Percentiles rank a stretch among this genome's conserved stretches.
phyloP scores from a whole-genome alignment of 345 rosid species.

The Mallotus nudiflorus region DNA sequence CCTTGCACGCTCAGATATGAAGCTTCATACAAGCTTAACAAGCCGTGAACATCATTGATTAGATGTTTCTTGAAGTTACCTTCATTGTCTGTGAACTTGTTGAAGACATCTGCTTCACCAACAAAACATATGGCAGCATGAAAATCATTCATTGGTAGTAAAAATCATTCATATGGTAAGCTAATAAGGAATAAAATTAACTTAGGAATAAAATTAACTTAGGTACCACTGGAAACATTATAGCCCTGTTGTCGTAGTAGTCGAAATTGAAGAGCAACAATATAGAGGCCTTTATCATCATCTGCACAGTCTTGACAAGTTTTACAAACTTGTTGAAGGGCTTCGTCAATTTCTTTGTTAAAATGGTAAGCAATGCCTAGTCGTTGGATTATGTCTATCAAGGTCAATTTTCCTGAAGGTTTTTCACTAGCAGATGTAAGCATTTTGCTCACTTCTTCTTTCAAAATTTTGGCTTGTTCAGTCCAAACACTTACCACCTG shows the following conservation, averaged over 20 bases:
- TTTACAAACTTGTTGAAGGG: background rate
- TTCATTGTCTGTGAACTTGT: background rate
- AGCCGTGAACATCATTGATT: conserved; percentile 7
- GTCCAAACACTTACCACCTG: background rate
- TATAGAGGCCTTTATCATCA: background rate
- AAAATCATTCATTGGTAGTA: background rate
- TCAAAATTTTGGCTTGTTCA: background rate
- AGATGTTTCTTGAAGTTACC: conserved; percentile 8
- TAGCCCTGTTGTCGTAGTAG: conserved; percentile 27
- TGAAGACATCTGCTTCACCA: background rate
- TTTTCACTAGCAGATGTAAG: background rate
- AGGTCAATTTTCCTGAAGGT: background rate
- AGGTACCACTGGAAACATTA: conserved; percentile 10
- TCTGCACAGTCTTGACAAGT: no score
- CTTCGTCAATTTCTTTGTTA: conserved; percentile 15
- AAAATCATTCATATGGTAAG: no score
- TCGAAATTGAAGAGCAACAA: conserved; percentile 24
- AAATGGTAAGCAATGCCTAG: conserved; percentile 26
- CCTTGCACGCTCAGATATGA: conserved; percentile 9
- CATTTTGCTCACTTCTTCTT: conserved; percentile 3
- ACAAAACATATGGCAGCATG: background rate
- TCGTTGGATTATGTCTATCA: conserved; percentile 24
- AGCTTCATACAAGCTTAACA: conserved; percentile 24
- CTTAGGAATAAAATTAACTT: no score
- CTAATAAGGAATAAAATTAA: background rate